Conservation (phyloP, 2,329 filamentous ascomycete species). For the Drechmeria coniospora region DNA sequence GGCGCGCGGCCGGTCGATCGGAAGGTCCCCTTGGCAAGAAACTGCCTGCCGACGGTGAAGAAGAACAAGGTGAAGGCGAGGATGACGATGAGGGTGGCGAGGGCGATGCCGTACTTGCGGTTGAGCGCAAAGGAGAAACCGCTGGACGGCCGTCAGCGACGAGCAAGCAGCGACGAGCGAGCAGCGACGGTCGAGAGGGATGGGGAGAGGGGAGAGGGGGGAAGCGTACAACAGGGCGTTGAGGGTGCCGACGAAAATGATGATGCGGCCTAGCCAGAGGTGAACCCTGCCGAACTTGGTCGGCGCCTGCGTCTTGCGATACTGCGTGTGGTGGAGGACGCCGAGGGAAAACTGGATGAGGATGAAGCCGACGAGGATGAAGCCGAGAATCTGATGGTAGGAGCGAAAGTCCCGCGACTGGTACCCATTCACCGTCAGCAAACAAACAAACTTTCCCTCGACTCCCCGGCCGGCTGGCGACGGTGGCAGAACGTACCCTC, state of each 20-base stretch:
- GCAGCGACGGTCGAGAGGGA: too few relatives aligned
- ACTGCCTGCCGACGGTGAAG: slow-evolving; percentile 16
- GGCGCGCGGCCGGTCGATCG: too few relatives aligned
- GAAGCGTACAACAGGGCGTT: slow-evolving; percentile 40
- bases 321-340: slow-evolving; percentile 38
- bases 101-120: slow-evolving; percentile 27
- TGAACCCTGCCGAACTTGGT: slow-evolving; percentile 38
- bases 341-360: slow-evolving; percentile 39
- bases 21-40: slow-evolving; percentile 11
- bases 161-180: too few relatives aligned
- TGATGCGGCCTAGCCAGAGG: slow-evolving; percentile 38
- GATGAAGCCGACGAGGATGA: slow-evolving; percentile 35
- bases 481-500: slow-evolving; percentile 29
- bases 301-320: slow-evolving; percentile 30
- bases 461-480: too few relatives aligned
- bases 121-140: slow-evolving; percentile 43
- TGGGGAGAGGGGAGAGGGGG: not conserved
- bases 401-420: slow-evolving; percentile 37
- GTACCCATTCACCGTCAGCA: slow-evolving; percentile 4
- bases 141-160: slow-evolving; percentile 15
- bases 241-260: slow-evolving; percentile 35
- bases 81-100: slow-evolving; percentile 31
- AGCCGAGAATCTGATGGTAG: slow-evolving; percentile 43
- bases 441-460: too few relatives aligned
- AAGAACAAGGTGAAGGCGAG: slow-evolving; percentile 24